phyloP scores from a whole-genome alignment of 169 alveolate genomes.

The Plasmodium fragile region DNA sequence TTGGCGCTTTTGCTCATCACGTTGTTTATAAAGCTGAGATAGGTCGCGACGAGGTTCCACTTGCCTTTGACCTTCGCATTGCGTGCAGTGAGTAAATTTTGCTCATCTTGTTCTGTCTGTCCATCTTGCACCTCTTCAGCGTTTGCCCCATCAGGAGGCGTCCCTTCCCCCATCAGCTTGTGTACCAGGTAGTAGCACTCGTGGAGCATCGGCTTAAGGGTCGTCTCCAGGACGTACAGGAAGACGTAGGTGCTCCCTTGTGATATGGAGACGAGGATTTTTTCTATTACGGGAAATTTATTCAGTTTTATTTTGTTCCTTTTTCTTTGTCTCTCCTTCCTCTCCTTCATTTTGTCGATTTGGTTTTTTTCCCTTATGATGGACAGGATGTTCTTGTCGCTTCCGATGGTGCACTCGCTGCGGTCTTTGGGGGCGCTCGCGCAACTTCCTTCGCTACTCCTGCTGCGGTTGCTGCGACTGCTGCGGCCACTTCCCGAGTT shows the following conservation, averaged over 20 bases:
- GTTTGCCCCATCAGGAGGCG: background rate
- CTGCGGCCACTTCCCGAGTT: background rate
- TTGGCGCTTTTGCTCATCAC: conserved; percentile 14
- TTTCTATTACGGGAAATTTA: conserved; percentile 32
- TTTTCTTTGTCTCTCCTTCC: conserved; percentile 17
- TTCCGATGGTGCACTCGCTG: background rate
- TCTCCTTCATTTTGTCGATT: conserved; percentile 47
- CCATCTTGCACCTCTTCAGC: background rate
- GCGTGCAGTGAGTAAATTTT: background rate
- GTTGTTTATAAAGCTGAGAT: conserved; percentile 18
- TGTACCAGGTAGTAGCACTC: conserved; percentile 40
- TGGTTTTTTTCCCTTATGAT: conserved; percentile 52
- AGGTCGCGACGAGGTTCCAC: conserved; percentile 13
- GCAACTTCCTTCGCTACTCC: background rate
- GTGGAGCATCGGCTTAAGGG: conserved; percentile 22
- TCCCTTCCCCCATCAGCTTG: background rate
- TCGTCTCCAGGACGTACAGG: conserved; percentile 7
- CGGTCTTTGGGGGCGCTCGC: background rate
- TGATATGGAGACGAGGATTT: conserved; percentile 22
- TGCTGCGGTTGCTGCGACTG: background rate
- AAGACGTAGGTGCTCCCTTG: conserved; percentile 12
- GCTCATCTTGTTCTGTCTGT: background rate
- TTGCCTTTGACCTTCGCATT: background rate
- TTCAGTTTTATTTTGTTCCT: conserved; percentile 34
- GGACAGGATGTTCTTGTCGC: conserved; percentile 14